A percentile compares a stretch with the other conserved stretches of the same genome.
Evolutionary conservation across 306 rosid genomes (phyloP).

Genomic region (Malus asiatica): DNA sequence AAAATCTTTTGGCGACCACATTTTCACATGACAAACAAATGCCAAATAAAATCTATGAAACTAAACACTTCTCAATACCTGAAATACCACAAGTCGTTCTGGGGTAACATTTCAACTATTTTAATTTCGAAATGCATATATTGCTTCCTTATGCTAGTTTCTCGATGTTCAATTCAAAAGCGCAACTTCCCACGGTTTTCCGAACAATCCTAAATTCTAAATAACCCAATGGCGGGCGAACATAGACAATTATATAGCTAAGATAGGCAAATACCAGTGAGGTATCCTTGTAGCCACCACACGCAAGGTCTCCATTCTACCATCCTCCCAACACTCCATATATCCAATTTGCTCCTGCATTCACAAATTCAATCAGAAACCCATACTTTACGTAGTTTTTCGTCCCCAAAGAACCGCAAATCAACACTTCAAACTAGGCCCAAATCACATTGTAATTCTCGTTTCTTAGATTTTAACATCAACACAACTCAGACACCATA

Average conservation of each 20-base stretch:
- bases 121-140: not conserved
- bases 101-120: not conserved
- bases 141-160: not conserved
- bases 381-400: not conserved
- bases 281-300: slow-evolving; percentile 78
- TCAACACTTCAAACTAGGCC: not conserved
- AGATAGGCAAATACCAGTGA: slow-evolving; percentile 31
- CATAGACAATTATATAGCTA: not conserved
- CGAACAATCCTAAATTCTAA: not conserved
- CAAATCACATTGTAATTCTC: not conserved
- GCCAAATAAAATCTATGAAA: not conserved
- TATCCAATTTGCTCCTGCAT: slow-evolving; percentile 46
- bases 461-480: not conserved
- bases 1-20: not conserved
- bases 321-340: slow-evolving; percentile 74
- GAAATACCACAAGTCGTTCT: not conserved
- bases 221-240: not conserved
- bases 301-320: slow-evolving; percentile 89
- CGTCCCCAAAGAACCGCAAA: not conserved
- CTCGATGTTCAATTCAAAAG: not conserved
- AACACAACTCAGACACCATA: not conserved
- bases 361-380: slow-evolving; percentile 5
- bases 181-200: not conserved
- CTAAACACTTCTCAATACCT: not conserved
- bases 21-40: not conserved